A percentile compares a stretch with the other conserved stretches of the same genome.
These are phyloP conservation scores for Pythium apleroticum DNA, from an alignment of 352 stramenopile genomes.

Conservation along the genomic window DNA sequence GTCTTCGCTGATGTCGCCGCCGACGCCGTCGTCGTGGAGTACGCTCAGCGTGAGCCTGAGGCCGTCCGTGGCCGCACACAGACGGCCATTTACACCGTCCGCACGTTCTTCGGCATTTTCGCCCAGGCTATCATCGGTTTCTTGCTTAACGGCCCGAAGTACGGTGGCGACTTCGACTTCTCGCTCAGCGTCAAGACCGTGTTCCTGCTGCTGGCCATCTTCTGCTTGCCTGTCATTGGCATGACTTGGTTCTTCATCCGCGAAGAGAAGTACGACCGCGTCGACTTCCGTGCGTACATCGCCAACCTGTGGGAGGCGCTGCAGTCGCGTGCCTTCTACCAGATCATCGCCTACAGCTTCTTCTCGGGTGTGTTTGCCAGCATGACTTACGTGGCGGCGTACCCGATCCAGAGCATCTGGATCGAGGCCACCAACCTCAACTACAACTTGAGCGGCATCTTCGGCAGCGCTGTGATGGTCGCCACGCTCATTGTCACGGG, in stretches of 20 bases:
- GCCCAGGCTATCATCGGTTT: slow-evolving; percentile 24
- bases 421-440: slow-evolving; percentile 26
- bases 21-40: slow-evolving; percentile 34
- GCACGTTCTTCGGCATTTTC: slow-evolving; percentile 28
- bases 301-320: slow-evolving; percentile 30
- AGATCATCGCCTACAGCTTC: slow-evolving; percentile 26
- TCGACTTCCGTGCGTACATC: slow-evolving; percentile 33
- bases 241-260: slow-evolving; percentile 36
- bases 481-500: slow-evolving; percentile 25
- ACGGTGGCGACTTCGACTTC: slow-evolving; percentile 32
- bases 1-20: slow-evolving; percentile 35
- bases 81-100: slow-evolving; percentile 25
- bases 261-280: slow-evolving; percentile 30
- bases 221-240: slow-evolving; percentile 29
- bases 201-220: slow-evolving; percentile 26
- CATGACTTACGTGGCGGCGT: slow-evolving; percentile 21
- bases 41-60: slow-evolving; percentile 24
- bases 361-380: slow-evolving; percentile 27
- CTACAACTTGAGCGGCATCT: slow-evolving; percentile 21
- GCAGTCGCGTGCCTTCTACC: slow-evolving; percentile 33
- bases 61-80: slow-evolving; percentile 22
- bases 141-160: slow-evolving; percentile 29
- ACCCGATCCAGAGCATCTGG: slow-evolving; percentile 25
- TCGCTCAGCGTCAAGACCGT: slow-evolving; percentile 21
- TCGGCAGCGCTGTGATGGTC: slow-evolving; percentile 21